Conservation (phyloP, 371 early-diverging fungal genomes). For the Mortierella sp. region DNA sequence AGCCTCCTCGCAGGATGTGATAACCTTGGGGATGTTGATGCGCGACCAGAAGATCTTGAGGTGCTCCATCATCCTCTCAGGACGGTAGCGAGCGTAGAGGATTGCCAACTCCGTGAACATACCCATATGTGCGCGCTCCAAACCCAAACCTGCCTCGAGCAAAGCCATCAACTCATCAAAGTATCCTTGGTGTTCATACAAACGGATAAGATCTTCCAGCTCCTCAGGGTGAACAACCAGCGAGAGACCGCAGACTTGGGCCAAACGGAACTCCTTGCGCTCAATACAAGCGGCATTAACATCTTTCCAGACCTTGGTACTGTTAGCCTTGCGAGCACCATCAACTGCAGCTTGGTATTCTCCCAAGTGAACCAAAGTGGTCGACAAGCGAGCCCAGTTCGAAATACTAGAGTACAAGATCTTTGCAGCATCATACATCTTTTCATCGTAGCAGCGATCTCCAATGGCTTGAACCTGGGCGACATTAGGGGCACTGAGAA, state of each 20-base stretch:
- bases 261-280: constrained; percentile 93
- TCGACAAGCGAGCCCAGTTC: constrained; percentile 96
- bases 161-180: constrained; percentile 92
- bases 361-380: constrained; percentile 93
- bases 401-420: constrained; percentile 93
- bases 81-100: constrained; percentile 94
- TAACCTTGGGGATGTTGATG: constrained; percentile 98
- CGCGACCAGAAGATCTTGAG: constrained; percentile 95
- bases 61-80: constrained; percentile 96
- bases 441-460: constrained; percentile 94
- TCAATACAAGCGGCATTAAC: constrained; percentile 96
- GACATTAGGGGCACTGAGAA: constrained; percentile 92
- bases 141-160: constrained; percentile 91
- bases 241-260: constrained; percentile 97
- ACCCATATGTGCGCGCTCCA: constrained; percentile 99
- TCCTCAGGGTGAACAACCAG: constrained; percentile 98
- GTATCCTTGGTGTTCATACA: constrained; percentile 91
- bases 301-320: constrained; percentile 97
- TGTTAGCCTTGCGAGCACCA: constrained; percentile 97
- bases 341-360: constrained; percentile 98
- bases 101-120: constrained; percentile 99
- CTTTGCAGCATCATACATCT: constrained; percentile 94
- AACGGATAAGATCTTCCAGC: constrained; percentile 85
- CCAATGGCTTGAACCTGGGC: constrained; percentile 94
- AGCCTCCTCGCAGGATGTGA: constrained; percentile 90